phyloP scores from a whole-genome alignment of 2,329 filamentous ascomycete species.

The Calonectria leucothoes region DNA sequence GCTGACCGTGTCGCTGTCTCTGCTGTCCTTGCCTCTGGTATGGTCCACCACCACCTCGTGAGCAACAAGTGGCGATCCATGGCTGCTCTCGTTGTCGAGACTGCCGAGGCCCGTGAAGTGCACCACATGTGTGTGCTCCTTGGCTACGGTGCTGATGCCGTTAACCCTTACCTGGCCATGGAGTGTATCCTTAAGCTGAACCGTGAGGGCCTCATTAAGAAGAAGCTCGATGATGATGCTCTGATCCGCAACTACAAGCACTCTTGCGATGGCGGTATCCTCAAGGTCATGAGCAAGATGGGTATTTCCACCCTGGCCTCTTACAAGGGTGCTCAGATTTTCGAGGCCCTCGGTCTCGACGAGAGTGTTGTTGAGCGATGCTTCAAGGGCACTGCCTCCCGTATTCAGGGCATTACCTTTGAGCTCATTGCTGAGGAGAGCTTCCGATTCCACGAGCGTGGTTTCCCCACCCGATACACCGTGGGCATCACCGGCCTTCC shows the following conservation, averaged over 20 bases:
- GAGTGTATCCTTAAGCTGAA: constrained; percentile 98
- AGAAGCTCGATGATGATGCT: constrained; percentile 83
- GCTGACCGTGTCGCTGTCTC: constrained; percentile 87
- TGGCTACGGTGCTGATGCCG: constrained; percentile 92
- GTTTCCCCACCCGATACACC: constrained; percentile 85
- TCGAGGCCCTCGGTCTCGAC: constrained; percentile 93
- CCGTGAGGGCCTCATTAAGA: constrained; percentile 91
- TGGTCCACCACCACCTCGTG: constrained; percentile 95
- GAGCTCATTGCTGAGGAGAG: constrained; percentile 94
- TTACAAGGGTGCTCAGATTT: constrained; percentile 98
- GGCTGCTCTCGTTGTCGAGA: constrained; percentile 89
- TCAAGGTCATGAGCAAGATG: constrained; percentile 99
- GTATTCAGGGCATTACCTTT: constrained; percentile 94
- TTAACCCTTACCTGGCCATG: constrained; percentile 95
- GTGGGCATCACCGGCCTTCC: constrained; percentile 82
- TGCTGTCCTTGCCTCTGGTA: constrained; percentile 86
- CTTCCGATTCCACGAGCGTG: constrained; percentile 94
- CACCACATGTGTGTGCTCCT: constrained; percentile 99
- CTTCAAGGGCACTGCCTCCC: constrained; percentile 93
- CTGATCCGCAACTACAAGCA: constrained; percentile 97
- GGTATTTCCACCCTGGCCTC: constrained; percentile 96
- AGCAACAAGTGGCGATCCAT: constrained; percentile 96
- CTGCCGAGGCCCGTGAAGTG: constrained; percentile 94
- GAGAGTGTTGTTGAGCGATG: constrained; percentile 93
- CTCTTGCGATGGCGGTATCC: constrained; percentile 93